Evolutionary conservation across 75 land plant species (phyloP).

Genomic region (Sequoiadendron giganteum): DNA sequence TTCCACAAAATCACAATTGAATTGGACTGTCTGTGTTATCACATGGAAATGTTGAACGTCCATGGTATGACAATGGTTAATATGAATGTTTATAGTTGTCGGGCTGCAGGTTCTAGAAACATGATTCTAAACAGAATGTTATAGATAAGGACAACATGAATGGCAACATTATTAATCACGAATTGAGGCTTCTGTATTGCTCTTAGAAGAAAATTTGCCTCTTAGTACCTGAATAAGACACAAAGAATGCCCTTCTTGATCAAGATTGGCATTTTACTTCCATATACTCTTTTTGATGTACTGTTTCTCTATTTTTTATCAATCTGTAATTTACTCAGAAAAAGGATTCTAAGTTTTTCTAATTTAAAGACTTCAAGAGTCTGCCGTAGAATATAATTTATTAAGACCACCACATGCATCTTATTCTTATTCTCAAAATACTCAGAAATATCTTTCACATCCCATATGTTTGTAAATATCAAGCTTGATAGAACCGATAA

Average conservation of each 20-base stretch:
- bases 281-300: not conserved
- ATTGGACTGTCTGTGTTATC: not conserved
- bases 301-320: not conserved
- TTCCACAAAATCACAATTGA: not conserved
- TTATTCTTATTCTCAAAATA: not conserved
- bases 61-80: not conserved
- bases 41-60: not conserved
- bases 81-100: not conserved
- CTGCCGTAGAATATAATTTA: not conserved
- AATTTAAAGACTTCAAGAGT: not conserved
- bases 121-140: not conserved
- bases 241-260: not conserved
- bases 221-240: not conserved
- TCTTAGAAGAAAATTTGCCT: too few relatives aligned
- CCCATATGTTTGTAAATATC: not conserved
- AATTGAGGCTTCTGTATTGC: not conserved
- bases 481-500: not conserved
- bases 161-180: not conserved
- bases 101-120: not conserved
- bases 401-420: not conserved
- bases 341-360: not conserved
- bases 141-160: not conserved
- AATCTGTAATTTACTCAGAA: not conserved
- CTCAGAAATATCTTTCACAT: not conserved
- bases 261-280: not conserved